Conservation (phyloP, 352 stramenopile species). For the Hyaloperonospora brassicae region DNA sequence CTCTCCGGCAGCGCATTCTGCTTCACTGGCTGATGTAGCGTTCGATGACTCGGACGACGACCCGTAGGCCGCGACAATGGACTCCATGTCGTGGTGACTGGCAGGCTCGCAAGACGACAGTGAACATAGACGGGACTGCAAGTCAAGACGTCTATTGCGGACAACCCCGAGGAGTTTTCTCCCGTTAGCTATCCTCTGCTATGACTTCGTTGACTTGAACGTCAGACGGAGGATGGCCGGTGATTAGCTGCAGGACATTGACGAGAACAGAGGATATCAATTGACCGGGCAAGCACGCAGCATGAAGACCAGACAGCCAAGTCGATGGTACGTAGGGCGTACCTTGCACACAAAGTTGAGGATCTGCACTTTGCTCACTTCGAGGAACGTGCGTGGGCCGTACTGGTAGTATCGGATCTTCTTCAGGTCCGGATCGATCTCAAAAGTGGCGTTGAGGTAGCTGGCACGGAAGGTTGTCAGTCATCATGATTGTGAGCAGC, state of each 20-base stretch:
- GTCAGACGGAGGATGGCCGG: conserved; percentile 52
- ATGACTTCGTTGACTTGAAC: conserved; percentile 60
- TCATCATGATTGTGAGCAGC: background rate
- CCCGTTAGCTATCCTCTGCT: conserved; percentile 40
- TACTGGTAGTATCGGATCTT: conserved; percentile 73
- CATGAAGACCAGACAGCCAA: background rate
- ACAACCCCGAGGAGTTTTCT: too few species aligned
- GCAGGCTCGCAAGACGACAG: conserved; percentile 1
- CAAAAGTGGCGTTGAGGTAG: conserved; percentile 58
- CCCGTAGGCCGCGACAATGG: conserved; percentile 29
- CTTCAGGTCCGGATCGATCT: conserved; percentile 70
- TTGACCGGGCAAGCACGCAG: background rate
- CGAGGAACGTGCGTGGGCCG: conserved; percentile 49
- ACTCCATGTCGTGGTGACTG: conserved; percentile 29
- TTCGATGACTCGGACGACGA: conserved; percentile 26
- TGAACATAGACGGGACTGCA: conserved; percentile 18
- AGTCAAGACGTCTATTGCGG: background rate
- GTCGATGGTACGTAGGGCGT: conserved; percentile 1
- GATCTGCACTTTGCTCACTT: conserved; percentile 83
- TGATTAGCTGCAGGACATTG: conserved; percentile 43
- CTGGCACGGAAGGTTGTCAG: conserved; percentile 18
- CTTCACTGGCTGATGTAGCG: conserved; percentile 17
- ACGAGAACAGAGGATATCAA: conserved; percentile 3
- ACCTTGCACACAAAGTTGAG: conserved; percentile 87
- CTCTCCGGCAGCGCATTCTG: conserved; percentile 2